Base-by-base conservation (phyloP, 139 green algal species). In the Desmodesmus armatus region DNA sequence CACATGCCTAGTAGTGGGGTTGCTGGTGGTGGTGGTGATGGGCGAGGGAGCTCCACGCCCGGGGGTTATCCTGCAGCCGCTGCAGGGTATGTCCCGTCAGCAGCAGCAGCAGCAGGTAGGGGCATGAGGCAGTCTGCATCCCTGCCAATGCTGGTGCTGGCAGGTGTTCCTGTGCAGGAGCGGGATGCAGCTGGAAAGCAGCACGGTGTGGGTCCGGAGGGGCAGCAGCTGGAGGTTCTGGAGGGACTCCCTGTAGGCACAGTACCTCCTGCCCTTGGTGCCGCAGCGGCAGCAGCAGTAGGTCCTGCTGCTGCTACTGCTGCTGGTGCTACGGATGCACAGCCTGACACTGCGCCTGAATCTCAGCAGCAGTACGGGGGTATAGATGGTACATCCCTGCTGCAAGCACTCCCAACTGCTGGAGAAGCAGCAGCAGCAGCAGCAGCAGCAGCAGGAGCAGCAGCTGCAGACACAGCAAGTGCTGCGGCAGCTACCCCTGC, bases 331-430 rank as follows among this genome's bases (percentile, higher is more conserved):
- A 13, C 47, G 13, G 9, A 7, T 21, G 47, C 47, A 55, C 9
- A 55, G 40, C 6, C 49, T 23, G 66, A 49, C 19, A 33, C 47
- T 15, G 47, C 73, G 35, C 35, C 70, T 19, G 70, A 21, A 39
- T 37, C 73, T 43, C 23, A 49, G 15, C 73, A 80, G 73, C 73
- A 80, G n/a, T 49, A 49, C 73, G 37, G 73, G 66, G 3, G 73
- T 49, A 35, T 31, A 80, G 33, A 80, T n/a, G n/a, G n/a, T n/a
- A n/a, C n/a, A n/a, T n/a, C n/a, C n/a, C n/a, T n/a, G n/a, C n/a
- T n/a, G n/a, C n/a, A n/a, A 69, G n/a, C 60, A 69, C n/a, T 69
- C n/a, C 60, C 35, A 7, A 69, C n/a, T n/a, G 60, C 60, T 39
- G 60, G 60, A 17, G 4, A n/a, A 51, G 31, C 73, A 49, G 19